Conservation (phyloP, 345 rosid genomes). For the Iberis pinnata region DNA sequence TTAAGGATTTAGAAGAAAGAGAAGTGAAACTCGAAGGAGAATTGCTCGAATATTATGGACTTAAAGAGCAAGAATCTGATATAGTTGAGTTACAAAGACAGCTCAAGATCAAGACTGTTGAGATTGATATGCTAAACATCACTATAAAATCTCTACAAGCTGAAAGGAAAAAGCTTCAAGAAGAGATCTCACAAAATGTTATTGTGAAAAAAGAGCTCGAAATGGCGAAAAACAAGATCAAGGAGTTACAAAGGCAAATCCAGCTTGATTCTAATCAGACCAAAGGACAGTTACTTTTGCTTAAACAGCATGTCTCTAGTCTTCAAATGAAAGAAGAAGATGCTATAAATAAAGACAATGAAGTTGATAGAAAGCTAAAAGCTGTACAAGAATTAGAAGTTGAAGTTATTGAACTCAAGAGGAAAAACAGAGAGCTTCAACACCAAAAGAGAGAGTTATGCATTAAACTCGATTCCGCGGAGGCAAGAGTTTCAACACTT, state of each 20-base stretch:
- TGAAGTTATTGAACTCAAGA: slow-evolving; percentile 82
- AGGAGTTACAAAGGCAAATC: slow-evolving; percentile 85
- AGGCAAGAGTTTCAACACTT: slow-evolving; percentile 59
- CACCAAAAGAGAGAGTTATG: slow-evolving; percentile 82
- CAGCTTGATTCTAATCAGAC: slow-evolving; percentile 93
- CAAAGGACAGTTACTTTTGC: slow-evolving; percentile 79
- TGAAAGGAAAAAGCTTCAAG: slow-evolving; percentile 87
- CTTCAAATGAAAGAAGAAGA: slow-evolving; percentile 81
- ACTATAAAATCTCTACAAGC: slow-evolving; percentile 78
- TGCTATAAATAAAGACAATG: slow-evolving; percentile 61
- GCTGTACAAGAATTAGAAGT: slow-evolving; percentile 65
- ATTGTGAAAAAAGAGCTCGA: slow-evolving; percentile 66
- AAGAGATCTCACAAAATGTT: slow-evolving; percentile 48
- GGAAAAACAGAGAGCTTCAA: slow-evolving; percentile 89
- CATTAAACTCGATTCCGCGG: slow-evolving; percentile 73
- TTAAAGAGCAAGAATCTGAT: slow-evolving; percentile 86
- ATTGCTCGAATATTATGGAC: slow-evolving; percentile 82
- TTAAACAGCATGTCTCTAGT: slow-evolving; percentile 81
- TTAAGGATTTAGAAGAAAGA: slow-evolving; percentile 77
- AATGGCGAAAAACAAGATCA: slow-evolving; percentile 66
- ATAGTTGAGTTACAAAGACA: slow-evolving; percentile 70
- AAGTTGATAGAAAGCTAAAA: slow-evolving; percentile 67
- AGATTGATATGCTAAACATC: slow-evolving; percentile 83
- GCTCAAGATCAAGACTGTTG: slow-evolving; percentile 88
- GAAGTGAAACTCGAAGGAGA: slow-evolving; percentile 94